Conservation (phyloP, 1,284 basidiomycete species). For the Mycena sp. region DNA sequence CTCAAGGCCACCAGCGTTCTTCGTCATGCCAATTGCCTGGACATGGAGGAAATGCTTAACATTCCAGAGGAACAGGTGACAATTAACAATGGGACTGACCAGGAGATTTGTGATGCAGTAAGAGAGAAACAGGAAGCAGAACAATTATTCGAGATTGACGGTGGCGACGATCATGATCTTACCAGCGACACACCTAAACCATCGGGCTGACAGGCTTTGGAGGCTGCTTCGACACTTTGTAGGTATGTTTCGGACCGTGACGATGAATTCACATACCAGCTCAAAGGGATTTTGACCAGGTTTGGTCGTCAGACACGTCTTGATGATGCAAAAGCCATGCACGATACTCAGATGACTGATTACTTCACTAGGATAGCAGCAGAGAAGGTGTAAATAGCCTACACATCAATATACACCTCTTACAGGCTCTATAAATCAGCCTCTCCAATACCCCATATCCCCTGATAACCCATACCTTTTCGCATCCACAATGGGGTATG, state of each 20-base stretch:
- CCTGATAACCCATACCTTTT: constrained; percentile 34
- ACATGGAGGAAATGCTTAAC: background rate
- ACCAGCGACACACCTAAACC: background rate
- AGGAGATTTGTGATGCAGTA: background rate
- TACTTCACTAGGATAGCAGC: constrained; percentile 24
- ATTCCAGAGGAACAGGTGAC: background rate
- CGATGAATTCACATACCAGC: constrained; percentile 33
- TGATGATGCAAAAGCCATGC: constrained; percentile 26
- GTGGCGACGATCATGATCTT: background rate
- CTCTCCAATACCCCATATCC: constrained; percentile 32
- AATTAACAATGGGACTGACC: background rate
- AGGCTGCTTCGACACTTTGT: constrained; percentile 24
- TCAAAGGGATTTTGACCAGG: constrained; percentile 34
- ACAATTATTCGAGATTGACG: background rate
- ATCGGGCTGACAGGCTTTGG: constrained; percentile 20
- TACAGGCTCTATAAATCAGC: background rate
- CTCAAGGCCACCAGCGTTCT: too few relatives aligned
- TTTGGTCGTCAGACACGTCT: constrained; percentile 34
- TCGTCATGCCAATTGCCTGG: background rate
- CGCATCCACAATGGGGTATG: constrained; percentile 30
- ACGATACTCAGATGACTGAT: constrained; percentile 32
- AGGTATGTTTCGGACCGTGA: constrained; percentile 32
- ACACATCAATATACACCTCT: background rate
- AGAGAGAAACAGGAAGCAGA: background rate
- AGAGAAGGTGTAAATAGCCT: background rate